These are phyloP conservation scores for Aegilops umbellulata DNA, from an alignment of 176 grass and related monocot species.

Conservation along the genomic window DNA sequence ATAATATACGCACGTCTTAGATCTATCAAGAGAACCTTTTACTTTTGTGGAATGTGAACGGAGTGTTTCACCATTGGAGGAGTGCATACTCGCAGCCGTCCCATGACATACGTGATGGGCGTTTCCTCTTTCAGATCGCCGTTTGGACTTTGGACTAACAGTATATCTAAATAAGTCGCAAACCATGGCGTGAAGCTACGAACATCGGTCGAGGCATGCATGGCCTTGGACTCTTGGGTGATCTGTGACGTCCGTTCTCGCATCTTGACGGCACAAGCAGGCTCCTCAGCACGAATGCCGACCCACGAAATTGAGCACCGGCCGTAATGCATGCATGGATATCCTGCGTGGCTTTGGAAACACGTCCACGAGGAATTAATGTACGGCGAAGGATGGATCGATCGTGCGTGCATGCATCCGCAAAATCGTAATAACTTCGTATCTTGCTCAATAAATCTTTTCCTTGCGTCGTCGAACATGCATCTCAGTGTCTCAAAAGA, in stretches of 20 bases:
- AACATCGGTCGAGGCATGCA: background rate
- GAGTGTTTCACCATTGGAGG: background rate
- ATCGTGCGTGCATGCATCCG: background rate
- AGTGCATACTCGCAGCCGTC: background rate
- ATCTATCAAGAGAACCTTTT: background rate
- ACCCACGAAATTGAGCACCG: background rate
- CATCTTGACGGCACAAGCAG: constrained; percentile 45
- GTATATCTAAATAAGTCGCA: background rate
- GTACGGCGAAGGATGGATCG: background rate
- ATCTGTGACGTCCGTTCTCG: background rate
- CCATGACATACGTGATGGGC: constrained; percentile 17
- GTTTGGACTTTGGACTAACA: background rate
- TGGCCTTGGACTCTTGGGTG: background rate
- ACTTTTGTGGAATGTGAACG: background rate
- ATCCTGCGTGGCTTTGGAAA: background rate
- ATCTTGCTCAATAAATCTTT: constrained; percentile 21
- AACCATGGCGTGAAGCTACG: constrained; percentile 31
- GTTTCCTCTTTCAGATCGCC: background rate
- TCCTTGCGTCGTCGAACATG: constrained; percentile 7
- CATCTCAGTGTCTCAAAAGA: background rate
- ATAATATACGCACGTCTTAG: background rate
- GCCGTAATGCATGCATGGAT: background rate
- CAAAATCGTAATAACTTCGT: background rate
- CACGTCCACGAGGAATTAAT: background rate
- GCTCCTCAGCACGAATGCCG: background rate